Evolutionary conservation across 306 rosid genomes (phyloP).

Genomic region (Hippophae rhamnoides): DNA sequence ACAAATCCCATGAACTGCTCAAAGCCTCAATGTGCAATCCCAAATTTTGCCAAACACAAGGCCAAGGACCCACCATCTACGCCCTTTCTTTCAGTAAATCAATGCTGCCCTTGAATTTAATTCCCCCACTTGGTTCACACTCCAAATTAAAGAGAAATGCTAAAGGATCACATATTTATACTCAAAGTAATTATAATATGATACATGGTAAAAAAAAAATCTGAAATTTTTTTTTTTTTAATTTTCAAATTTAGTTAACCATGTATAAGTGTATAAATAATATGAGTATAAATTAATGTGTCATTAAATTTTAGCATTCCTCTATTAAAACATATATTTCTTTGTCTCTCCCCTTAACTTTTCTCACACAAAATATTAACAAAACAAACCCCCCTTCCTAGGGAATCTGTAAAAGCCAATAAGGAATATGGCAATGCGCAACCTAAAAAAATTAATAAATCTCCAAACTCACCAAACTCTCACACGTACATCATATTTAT

Average conservation of each 20-base stretch:
- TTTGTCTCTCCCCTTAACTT: conserved; percentile 1
- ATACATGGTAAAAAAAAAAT: no score
- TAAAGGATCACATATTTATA: no score
- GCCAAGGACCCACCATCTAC: conserved; percentile 47
- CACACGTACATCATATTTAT: conserved; percentile 25
- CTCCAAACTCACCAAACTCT: conserved; percentile 52
- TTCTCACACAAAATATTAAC: conserved; percentile 21
- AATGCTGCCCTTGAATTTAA: conserved; percentile 46
- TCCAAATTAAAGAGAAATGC: not conserved
- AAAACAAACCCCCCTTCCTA: conserved; percentile 41
- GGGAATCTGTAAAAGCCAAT: conserved; percentile 83
- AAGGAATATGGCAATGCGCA: conserved; percentile 51
- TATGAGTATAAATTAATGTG: no score
- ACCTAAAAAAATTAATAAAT: conserved; percentile 29
- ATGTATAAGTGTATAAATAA: no score
- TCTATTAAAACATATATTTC: conserved; percentile 17
- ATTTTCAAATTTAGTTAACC: no score
- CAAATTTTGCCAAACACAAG: conserved; percentile 20
- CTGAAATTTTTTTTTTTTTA: no score
- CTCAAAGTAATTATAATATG: no score
- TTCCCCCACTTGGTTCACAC: conserved; percentile 39
- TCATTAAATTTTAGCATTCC: conserved; percentile 5
- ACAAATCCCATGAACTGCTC: conserved; percentile 27
- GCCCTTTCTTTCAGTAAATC: conserved; percentile 33
- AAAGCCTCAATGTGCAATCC: conserved; percentile 23